Evolutionary conservation across 2,329 filamentous ascomycete genomes (phyloP), one percentile per base, ranked within the genome.

Genomic region (Ophiostoma sp.): DNA sequence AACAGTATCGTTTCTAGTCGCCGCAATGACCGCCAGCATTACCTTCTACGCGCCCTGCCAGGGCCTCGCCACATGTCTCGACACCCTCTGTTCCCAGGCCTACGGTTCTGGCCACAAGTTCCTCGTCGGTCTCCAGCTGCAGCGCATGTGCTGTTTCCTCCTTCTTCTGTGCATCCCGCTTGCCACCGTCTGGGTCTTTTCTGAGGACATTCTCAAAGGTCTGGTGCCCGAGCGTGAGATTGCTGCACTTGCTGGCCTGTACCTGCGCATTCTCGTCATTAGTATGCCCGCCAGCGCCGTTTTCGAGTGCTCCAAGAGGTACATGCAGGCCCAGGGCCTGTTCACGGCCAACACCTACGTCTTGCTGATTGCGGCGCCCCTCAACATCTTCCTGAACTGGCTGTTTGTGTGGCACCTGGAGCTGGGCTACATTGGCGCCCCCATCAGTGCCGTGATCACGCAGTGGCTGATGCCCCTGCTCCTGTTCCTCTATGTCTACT

Each of bases 61-160:
- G 79, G 92, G 94, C n/a, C 86, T 98, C 17, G 92, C 94, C 0
- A 98, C 95, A 4, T 93, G 92, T 76, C 85, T 98, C 50, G 95
- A 98, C 82, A 98, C 95, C 0, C 89, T 98, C 2, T 98, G 95
- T 81, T 90, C 95, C 0, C 95, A 98, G 82, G 95, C 96, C 0
- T 98, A 97, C 80, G 95, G 96, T 2, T 97, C 93, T 0, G 95
- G 95, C 0, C 92, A 92, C 80, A 97, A 92, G 80, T 92, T 95
- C 77, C 88, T 98, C 5, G 95, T 98, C 12, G 95, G 93, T 1
- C 82, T 96, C 72, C 93, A 96, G 78, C 85, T 94, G 75, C 92
- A 96, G 81, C 86, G 93, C 68, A 95, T 95, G 92, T 84, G 91
- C 0, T 92, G 87, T 79, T 95, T 97, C 79, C 85, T 95, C 2